Percentiles rank a stretch among this genome's conserved stretches.
phyloP scores from a whole-genome alignment of 495 filamentous ascomycete genomes.

The Aspergillus ellipticus region DNA sequence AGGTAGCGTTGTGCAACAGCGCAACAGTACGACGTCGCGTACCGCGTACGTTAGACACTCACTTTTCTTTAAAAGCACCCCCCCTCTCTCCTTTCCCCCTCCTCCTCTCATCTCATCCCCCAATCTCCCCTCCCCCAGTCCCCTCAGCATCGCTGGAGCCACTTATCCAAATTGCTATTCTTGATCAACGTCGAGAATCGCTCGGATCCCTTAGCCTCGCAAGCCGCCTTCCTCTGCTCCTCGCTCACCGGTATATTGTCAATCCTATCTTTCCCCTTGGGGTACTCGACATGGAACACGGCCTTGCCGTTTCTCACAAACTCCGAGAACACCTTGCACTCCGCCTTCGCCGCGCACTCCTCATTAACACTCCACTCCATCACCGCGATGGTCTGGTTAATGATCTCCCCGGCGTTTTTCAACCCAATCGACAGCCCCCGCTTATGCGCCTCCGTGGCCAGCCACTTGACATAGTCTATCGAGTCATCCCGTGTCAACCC shows the following conservation, averaged over 20 bases:
- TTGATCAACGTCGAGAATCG: conserved; percentile 64
- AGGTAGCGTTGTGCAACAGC: too few relatives aligned
- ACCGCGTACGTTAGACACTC: too few relatives aligned
- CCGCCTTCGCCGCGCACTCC: conserved; percentile 59
- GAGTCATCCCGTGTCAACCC: conserved; percentile 51
- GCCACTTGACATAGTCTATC: conserved; percentile 54
- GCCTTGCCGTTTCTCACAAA: conserved; percentile 60
- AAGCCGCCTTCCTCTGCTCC: conserved; percentile 26
- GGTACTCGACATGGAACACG: conserved; percentile 73
- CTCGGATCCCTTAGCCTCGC: conserved; percentile 29
- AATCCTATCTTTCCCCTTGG: conserved; percentile 38
- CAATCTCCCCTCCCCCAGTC: too few relatives aligned
- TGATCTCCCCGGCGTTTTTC: conserved; percentile 64
- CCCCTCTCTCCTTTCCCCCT: too few relatives aligned
- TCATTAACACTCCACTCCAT: conserved; percentile 71
- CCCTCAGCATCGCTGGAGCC: conserved; percentile 48
- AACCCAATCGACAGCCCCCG: conserved; percentile 54
- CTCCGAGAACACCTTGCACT: conserved; percentile 52
- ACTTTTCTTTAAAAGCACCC: too few relatives aligned
- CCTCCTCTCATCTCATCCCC: too few relatives aligned
- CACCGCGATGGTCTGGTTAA: conserved; percentile 48
- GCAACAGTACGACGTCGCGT: too few relatives aligned
- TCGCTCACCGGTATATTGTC: conserved; percentile 30
- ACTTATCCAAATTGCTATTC: conserved; percentile 57
- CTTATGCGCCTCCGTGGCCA: conserved; percentile 48